Conservation (phyloP, 1,139 yeast species). For the Lodderomyces theae region DNA sequence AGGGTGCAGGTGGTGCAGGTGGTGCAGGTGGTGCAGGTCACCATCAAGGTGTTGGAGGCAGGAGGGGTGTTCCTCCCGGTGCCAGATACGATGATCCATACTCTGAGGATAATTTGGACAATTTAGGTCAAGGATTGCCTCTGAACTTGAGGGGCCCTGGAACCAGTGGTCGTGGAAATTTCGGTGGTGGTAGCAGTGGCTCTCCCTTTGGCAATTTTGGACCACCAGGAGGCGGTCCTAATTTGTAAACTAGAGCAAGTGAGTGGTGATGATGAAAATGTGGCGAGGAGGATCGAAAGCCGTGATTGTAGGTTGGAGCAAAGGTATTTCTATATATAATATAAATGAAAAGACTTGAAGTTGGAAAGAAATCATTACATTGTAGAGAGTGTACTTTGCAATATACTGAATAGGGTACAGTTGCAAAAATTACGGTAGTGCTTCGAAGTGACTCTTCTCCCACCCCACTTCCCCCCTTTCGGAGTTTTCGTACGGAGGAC, state of each 20-base stretch:
- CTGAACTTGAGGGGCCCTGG: slow-evolving; percentile 31
- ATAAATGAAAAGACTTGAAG: neutral
- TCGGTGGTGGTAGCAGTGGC: slow-evolving; percentile 14
- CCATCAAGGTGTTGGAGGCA: slow-evolving; percentile 21
- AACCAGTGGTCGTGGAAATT: slow-evolving; percentile 12
- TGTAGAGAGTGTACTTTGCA: no score
- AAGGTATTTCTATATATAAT: neutral
- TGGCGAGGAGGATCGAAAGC: no score
- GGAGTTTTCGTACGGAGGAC: neutral
- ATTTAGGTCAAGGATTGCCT: slow-evolving; percentile 50
- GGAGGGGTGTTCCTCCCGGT: slow-evolving; percentile 46
- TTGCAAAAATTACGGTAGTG: no score
- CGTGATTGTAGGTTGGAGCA: no score
- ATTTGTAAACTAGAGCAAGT: neutral
- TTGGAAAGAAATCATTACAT: no score
- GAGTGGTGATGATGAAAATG: neutral
- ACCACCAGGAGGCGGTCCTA: slow-evolving; percentile 6
- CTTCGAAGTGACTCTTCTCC: no score
- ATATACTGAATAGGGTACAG: no score
- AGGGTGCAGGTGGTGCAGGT: slow-evolving; percentile 17
- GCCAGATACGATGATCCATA: slow-evolving; percentile 57
- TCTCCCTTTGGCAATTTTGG: slow-evolving; percentile 5
- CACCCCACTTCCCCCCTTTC: neutral
- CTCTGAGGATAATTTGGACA: slow-evolving; percentile 41
- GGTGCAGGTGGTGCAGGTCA: slow-evolving; percentile 26